Evolutionary conservation across 2,329 filamentous ascomycete species (phyloP).

Genomic region (Corinectria fuckeliana): DNA sequence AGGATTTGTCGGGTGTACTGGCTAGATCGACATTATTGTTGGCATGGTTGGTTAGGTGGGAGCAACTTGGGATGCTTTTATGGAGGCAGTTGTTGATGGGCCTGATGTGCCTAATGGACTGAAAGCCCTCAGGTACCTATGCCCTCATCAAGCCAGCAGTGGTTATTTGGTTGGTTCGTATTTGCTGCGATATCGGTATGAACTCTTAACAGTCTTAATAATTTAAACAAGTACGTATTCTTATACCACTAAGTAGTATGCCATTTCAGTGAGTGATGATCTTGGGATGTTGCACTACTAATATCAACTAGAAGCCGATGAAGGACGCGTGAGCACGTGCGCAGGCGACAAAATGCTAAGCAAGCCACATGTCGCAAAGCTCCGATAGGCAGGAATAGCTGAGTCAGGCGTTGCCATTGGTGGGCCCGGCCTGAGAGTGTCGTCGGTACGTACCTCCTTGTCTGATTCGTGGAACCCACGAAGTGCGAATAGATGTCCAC

Average conservation of each 20-base stretch:
- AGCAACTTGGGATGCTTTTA: background rate
- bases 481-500: conserved; percentile 5
- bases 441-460: conserved; percentile 32
- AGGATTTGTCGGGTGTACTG: background rate
- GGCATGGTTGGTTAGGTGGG: background rate
- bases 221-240: background rate
- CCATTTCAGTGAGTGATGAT: too few species aligned
- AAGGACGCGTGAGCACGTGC: conserved; percentile 13
- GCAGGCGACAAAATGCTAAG: background rate
- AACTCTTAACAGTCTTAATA: background rate
- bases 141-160: background rate
- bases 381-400: background rate
- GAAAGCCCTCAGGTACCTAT: background rate
- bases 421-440: background rate
- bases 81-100: background rate
- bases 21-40: background rate
- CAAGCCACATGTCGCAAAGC: conserved; percentile 1
- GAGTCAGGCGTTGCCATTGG: background rate
- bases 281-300: too few species aligned
- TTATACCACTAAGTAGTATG: too few species aligned
- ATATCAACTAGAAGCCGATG: too few species aligned
- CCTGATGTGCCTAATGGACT: background rate
- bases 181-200: background rate
- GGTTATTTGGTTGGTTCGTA: background rate
- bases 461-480: conserved; percentile 8